phyloP scores from a whole-genome alignment of 2,329 filamentous ascomycete species.

The Pseudonectria foliicola region DNA sequence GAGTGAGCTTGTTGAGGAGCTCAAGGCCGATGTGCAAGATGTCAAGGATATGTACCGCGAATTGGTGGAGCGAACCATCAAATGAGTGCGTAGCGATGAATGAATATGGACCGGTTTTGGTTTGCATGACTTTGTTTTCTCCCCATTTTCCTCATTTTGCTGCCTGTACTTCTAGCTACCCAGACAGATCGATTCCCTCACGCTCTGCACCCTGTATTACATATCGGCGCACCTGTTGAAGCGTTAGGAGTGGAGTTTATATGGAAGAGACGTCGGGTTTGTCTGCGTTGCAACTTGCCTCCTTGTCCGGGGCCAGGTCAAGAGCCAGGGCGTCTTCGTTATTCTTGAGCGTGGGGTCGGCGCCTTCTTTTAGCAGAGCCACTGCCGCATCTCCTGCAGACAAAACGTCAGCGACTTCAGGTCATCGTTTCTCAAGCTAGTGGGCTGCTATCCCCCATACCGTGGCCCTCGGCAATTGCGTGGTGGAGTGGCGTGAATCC shows the following conservation, averaged over 20 bases:
- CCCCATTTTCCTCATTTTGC: slow-evolving; percentile 5
- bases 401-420: background rate
- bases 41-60: slow-evolving; percentile 96
- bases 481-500: slow-evolving; percentile 90
- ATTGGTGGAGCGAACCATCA: slow-evolving; percentile 76
- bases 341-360: slow-evolving; percentile 73
- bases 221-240: slow-evolving; percentile 60
- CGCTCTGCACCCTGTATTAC: slow-evolving; percentile 72
- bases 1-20: slow-evolving; percentile 88
- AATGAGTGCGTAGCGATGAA: slow-evolving; percentile 33
- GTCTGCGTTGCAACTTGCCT: slow-evolving; percentile 45
- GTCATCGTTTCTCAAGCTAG: background rate
- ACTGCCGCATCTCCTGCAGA: slow-evolving; percentile 68
- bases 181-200: slow-evolving; percentile 64
- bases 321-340: slow-evolving; percentile 63
- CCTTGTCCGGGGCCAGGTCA: slow-evolving; percentile 77
- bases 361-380: slow-evolving; percentile 73
- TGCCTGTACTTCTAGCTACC: slow-evolving; percentile 17
- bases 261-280: slow-evolving; percentile 3
- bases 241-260: slow-evolving; percentile 15
- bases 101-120: slow-evolving; percentile 1
- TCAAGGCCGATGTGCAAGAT: slow-evolving; percentile 81
- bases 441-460: slow-evolving; percentile 29
- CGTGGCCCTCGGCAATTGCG: slow-evolving; percentile 67
- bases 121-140: background rate